Evolutionary conservation across 257 asterid genomes (phyloP).

Genomic region (Nicotiana noctiflora): DNA sequence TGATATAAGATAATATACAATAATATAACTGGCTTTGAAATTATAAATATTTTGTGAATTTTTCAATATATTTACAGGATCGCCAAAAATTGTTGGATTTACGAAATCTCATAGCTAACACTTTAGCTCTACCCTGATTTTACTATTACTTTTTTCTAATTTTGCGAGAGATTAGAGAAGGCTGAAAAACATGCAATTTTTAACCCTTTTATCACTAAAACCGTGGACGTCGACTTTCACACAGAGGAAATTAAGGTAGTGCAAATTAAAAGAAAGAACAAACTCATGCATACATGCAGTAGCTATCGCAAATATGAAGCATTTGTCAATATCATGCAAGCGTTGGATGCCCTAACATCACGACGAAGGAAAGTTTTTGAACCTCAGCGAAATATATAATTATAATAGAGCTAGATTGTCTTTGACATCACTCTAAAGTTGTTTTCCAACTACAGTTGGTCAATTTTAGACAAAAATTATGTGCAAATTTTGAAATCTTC

Average conservation of each 20-base stretch:
- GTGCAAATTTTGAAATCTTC: background rate
- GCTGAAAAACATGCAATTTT: too few relatives aligned
- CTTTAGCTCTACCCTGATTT: too few relatives aligned
- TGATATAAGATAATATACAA: too few relatives aligned
- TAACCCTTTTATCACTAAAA: too few relatives aligned
- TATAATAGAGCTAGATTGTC: conserved; percentile 15
- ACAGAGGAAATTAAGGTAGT: background rate
- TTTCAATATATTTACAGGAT: too few relatives aligned
- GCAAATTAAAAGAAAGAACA: background rate
- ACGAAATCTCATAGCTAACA: too few relatives aligned
- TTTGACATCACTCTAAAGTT: conserved; percentile 30
- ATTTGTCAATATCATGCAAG: background rate
- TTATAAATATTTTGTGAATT: too few relatives aligned
- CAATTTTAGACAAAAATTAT: background rate
- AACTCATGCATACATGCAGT: background rate
- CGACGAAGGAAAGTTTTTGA: background rate
- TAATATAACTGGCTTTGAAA: too few relatives aligned
- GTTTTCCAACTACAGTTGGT: conserved; percentile 24
- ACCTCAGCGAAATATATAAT: background rate
- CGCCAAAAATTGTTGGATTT: fast-evolving
- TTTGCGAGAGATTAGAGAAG: too few relatives aligned
- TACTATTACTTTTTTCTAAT: too few relatives aligned
- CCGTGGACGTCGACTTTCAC: background rate
- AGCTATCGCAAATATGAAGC: background rate
- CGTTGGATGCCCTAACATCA: background rate